These are phyloP conservation scores for Chlamydomonas urium DNA, from an alignment of 139 green algal species.

Conservation along the genomic window DNA sequence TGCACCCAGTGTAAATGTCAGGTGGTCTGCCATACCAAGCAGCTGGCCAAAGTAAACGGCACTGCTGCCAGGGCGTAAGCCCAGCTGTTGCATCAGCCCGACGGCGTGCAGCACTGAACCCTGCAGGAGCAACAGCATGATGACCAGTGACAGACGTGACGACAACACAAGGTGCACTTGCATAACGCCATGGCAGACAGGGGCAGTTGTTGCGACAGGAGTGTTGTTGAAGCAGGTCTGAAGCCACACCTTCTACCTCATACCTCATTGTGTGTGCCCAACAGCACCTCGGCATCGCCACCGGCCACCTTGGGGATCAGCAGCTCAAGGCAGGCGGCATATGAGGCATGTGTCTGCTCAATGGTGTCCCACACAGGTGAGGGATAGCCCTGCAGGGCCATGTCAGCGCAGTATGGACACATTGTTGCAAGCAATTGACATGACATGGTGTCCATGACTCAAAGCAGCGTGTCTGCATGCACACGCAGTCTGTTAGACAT, in stretches of 20 bases:
- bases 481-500: no score
- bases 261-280: slow-evolving; percentile 66
- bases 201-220: no score
- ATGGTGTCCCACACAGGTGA: slow-evolving; percentile 68
- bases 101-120: slow-evolving; percentile 63
- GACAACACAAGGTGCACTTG: no score
- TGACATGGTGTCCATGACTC: no score
- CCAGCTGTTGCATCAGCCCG: slow-evolving; percentile 48
- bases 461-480: no score
- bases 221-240: no score
- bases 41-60: slow-evolving; percentile 85
- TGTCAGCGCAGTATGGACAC: no score
- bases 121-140: slow-evolving; percentile 56
- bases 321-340: slow-evolving; percentile 47
- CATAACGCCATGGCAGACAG: no score
- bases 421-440: no score
- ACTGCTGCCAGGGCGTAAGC: slow-evolving; percentile 36
- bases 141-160: no score
- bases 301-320: slow-evolving; percentile 33
- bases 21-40: slow-evolving; percentile 87
- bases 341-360: slow-evolving; percentile 70
- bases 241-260: no score
- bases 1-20: slow-evolving; percentile 48
- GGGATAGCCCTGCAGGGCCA: slow-evolving; percentile 40
- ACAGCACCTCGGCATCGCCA: slow-evolving; percentile 16